Conservation (phyloP, 208 protist genomes). For the Crithidia sp. region DNA sequence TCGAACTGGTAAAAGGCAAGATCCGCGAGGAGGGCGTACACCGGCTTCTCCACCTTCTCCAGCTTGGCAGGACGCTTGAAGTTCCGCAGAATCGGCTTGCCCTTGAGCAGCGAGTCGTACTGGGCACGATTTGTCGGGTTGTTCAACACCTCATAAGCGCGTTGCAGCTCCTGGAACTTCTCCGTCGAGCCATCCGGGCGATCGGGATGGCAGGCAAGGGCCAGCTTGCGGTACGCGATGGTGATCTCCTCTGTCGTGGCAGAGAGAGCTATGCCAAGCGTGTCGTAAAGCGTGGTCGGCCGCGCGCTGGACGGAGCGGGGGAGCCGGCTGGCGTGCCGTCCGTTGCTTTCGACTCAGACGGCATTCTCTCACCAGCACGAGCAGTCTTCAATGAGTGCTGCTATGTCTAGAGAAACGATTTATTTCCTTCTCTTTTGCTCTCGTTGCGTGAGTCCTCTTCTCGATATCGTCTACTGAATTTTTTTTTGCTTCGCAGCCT, state of each 20-base stretch:
- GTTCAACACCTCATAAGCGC: constrained; percentile 97
- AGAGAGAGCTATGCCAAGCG: constrained; percentile 60
- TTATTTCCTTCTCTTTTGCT: no score
- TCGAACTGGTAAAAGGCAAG: constrained; percentile 83
- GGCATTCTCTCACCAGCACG: constrained; percentile 2
- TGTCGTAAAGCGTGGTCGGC: constrained; percentile 63
- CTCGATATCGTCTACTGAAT: no score
- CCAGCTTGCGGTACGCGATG: constrained; percentile 81
- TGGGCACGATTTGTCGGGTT: constrained; percentile 87
- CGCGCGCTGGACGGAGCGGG: background rate
- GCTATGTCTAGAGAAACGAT: no score
- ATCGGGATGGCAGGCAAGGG: constrained; percentile 85
- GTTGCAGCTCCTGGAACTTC: constrained; percentile 84
- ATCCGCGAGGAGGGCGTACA: constrained; percentile 67
- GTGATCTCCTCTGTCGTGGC: constrained; percentile 86
- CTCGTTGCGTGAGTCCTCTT: no score
- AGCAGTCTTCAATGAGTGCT: background rate
- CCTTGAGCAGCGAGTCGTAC: constrained; percentile 91
- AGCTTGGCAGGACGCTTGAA: constrained; percentile 69
- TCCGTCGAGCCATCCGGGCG: constrained; percentile 71
- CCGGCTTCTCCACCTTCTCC: constrained; percentile 37
- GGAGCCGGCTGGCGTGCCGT: background rate
- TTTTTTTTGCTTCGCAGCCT: no score
- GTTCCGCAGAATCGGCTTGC: constrained; percentile 30
- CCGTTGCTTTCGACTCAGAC: background rate